A percentile compares a stretch with the other conserved stretches of the same genome.
Conservation (phyloP, 2,329 filamentous ascomycete species). For the Boeremia exigua region DNA sequence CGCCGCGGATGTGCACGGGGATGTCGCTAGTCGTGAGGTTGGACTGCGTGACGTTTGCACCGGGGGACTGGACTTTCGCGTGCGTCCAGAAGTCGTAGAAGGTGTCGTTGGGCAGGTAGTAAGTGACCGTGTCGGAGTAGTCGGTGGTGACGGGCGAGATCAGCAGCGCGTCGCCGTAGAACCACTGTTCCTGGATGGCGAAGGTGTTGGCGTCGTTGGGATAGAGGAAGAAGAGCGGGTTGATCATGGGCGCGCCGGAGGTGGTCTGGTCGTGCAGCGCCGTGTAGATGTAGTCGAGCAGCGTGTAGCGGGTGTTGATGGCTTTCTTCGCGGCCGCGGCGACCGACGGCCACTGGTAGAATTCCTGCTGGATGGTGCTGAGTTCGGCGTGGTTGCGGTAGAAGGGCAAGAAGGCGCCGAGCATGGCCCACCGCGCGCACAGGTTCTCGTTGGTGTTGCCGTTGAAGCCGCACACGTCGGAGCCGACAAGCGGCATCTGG, state of each 20-base stretch:
- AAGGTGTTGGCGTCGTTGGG: conserved; percentile 62
- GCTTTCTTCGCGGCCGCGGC: conserved; percentile 69
- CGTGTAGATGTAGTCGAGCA: conserved; percentile 84
- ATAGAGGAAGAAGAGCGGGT: conserved; percentile 76
- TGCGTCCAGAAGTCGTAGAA: conserved; percentile 68
- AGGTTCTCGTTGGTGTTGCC: conserved; percentile 70
- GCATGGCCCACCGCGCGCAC: conserved; percentile 76
- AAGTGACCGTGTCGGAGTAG: conserved; percentile 58
- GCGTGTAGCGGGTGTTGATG: conserved; percentile 74
- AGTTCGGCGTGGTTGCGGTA: conserved; percentile 74
- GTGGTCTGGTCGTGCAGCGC: conserved; percentile 66
- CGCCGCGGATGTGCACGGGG: conserved; percentile 72
- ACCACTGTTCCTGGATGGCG: conserved; percentile 62
- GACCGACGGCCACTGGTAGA: conserved; percentile 72
- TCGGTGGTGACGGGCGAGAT: conserved; percentile 63
- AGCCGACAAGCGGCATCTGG: conserved; percentile 56
- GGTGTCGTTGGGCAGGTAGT: conserved; percentile 63
- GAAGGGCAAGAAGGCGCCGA: conserved; percentile 77
- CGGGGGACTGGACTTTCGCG: conserved; percentile 54
- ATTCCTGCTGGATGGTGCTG: conserved; percentile 66
- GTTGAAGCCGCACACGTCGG: conserved; percentile 79
- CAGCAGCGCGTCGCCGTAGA: conserved; percentile 63
- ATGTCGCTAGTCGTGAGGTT: conserved; percentile 61
- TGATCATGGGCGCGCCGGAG: conserved; percentile 69
- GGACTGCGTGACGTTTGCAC: conserved; percentile 51